Evolutionary conservation across 345 rosid species (phyloP).

Genomic region (Cardamine chenopodiifolia): DNA sequence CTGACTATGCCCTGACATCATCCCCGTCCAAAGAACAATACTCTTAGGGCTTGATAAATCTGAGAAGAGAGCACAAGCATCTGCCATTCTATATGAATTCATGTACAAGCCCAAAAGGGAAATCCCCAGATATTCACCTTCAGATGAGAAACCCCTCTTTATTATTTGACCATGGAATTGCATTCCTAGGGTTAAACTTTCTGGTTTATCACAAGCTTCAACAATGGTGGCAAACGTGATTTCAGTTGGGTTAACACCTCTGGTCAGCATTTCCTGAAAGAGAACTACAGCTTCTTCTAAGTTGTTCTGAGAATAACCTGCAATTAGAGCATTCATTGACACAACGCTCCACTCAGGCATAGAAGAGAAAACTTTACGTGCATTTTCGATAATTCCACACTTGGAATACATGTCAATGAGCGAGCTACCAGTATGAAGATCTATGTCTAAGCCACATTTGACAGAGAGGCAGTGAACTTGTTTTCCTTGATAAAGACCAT

Average conservation of each 20-base stretch:
- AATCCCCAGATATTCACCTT: constrained; percentile 71
- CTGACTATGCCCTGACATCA: constrained; percentile 79
- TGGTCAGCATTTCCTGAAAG: constrained; percentile 60
- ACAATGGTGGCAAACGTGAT: constrained; percentile 77
- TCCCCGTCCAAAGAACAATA: constrained; percentile 71
- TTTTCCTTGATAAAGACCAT: constrained; percentile 59
- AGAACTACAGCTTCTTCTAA: constrained; percentile 58
- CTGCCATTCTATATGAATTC: constrained; percentile 56
- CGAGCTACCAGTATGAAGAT: constrained; percentile 82
- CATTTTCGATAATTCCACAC: constrained; percentile 57
- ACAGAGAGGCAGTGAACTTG: constrained; percentile 71
- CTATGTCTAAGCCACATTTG: constrained; percentile 68
- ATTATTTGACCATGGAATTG: constrained; percentile 68
- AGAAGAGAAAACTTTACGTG: constrained; percentile 50
- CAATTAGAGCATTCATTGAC: constrained; percentile 84
- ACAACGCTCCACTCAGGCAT: constrained; percentile 68
- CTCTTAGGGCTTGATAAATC: constrained; percentile 67
- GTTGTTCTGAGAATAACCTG: constrained; percentile 65
- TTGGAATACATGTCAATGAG: constrained; percentile 89
- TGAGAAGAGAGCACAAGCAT: constrained; percentile 61
- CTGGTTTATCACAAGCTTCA: constrained; percentile 74
- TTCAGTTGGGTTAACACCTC: constrained; percentile 66
- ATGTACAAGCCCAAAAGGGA: constrained; percentile 81
- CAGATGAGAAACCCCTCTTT: constrained; percentile 57
- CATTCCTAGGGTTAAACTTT: constrained; percentile 55